Percentiles rank a stretch among this genome's conserved stretches.
Evolutionary conservation across 2,329 filamentous ascomycete genomes (phyloP).

Genomic region (Fusarium ramigenum): DNA sequence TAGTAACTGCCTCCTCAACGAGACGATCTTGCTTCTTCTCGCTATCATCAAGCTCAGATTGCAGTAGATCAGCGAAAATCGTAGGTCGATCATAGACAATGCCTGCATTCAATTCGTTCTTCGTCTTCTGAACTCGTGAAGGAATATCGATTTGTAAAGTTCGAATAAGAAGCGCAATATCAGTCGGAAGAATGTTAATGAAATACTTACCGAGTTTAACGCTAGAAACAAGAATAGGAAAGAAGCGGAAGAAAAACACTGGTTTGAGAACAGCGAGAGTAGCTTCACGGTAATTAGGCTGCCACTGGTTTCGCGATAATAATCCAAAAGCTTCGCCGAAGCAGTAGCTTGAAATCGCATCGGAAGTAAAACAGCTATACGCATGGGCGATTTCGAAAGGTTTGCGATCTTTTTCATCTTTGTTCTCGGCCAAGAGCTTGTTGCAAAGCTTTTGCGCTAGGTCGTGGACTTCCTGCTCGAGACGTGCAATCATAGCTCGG

Average conservation of each 20-base stretch:
- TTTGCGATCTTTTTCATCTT: background rate
- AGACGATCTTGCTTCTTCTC: conserved; percentile 11
- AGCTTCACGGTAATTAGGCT: conserved; percentile 13
- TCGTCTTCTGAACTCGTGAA: conserved; percentile 2
- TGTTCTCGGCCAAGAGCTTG: background rate
- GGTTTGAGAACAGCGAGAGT: conserved; percentile 19
- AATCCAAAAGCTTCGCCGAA: conserved; percentile 19
- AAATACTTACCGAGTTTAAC: conserved; percentile 12
- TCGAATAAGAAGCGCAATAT: background rate
- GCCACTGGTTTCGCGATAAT: background rate
- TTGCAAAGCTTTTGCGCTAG: conserved; percentile 8
- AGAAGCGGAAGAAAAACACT: conserved; percentile 13
- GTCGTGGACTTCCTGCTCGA: conserved; percentile 5
- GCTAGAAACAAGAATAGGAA: conserved; percentile 1
- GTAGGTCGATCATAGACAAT: conserved; percentile 12
- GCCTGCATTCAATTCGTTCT: background rate
- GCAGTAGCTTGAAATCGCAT: conserved; percentile 13
- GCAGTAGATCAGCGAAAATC: background rate
- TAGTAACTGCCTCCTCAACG: background rate
- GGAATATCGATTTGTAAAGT: conserved; percentile 13
- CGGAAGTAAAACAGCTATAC: conserved; percentile 13
- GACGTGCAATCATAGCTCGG: conserved; percentile 4
- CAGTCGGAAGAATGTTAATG: background rate
- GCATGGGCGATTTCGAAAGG: conserved; percentile 4
- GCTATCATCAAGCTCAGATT: conserved; percentile 1